These are phyloP conservation scores for Neophaeococcomyces mojaviensis DNA, from an alignment of 2,329 filamentous ascomycete genomes.

Conservation along the genomic window DNA sequence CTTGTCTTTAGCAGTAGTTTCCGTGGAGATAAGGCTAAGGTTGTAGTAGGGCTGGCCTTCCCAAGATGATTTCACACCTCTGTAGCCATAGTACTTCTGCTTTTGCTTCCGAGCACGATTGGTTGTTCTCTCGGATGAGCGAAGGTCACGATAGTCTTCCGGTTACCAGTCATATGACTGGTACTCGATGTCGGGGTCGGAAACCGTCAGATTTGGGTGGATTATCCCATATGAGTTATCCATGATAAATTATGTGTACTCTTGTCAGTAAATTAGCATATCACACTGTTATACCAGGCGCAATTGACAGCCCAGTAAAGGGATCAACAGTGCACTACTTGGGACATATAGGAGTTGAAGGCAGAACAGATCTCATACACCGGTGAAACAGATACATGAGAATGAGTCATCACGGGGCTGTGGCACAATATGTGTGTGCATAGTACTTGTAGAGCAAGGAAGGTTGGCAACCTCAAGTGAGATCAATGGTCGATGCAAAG, in stretches of 20 bases:
- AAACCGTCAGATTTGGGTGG: too few relatives aligned
- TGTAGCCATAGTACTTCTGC: slow-evolving; percentile 17
- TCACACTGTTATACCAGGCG: neutral
- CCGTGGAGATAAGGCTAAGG: neutral
- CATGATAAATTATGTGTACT: neutral
- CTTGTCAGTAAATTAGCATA: too few relatives aligned
- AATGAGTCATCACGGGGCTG: too few relatives aligned
- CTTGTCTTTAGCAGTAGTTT: neutral
- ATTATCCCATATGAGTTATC: too few relatives aligned
- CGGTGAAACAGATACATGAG: too few relatives aligned
- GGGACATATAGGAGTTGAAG: neutral
- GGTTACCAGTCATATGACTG: neutral
- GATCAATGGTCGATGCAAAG: too few relatives aligned
- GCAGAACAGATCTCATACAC: neutral
- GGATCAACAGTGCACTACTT: slow-evolving; percentile 6
- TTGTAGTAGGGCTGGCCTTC: slow-evolving; percentile 13
- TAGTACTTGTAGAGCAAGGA: too few relatives aligned
- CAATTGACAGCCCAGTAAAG: slow-evolving; percentile 7
- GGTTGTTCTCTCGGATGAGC: slow-evolving; percentile 8
- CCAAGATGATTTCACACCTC: slow-evolving; percentile 16
- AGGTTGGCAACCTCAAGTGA: too few relatives aligned
- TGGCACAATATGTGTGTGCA: too few relatives aligned
- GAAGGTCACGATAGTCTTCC: slow-evolving; percentile 8
- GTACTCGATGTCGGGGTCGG: neutral
- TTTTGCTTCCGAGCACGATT: slow-evolving; percentile 15